Percentiles rank a stretch among this genome's conserved stretches.
phyloP scores from a whole-genome alignment of 805 yeast species.

The Blastobotrys muscicola region DNA sequence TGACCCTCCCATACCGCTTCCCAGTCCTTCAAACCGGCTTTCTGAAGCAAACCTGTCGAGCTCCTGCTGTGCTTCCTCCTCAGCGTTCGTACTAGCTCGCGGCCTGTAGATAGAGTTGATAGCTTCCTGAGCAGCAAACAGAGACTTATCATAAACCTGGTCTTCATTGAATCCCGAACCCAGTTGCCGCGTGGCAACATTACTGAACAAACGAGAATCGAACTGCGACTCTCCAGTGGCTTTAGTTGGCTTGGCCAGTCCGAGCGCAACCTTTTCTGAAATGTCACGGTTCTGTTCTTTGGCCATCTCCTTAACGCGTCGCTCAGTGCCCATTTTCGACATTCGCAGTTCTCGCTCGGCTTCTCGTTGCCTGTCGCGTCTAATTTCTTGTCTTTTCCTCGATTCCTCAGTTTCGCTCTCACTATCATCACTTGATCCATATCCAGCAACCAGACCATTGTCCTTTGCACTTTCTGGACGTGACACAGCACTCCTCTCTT shows the following conservation, averaged over 20 bases:
- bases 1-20: constrained; percentile 14
- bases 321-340: constrained; percentile 38
- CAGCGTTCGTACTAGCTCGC: constrained; percentile 23
- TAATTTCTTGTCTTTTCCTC: constrained; percentile 30
- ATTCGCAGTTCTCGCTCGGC: constrained; percentile 39
- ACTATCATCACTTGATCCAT: background rate
- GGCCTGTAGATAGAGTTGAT: constrained; percentile 42
- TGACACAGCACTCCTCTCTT: constrained; percentile 21
- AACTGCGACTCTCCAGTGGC: constrained; percentile 35
- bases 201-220: constrained; percentile 50
- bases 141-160: constrained; percentile 49
- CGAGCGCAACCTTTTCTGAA: constrained; percentile 46
- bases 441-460: background rate
- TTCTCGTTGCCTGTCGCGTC: constrained; percentile 37
- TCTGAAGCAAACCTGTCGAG: constrained; percentile 18
- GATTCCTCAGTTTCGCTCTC: constrained; percentile 21
- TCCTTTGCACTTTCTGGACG: background rate
- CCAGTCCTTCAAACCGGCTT: constrained; percentile 23
- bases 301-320: constrained; percentile 35
- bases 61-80: constrained; percentile 17
- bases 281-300: constrained; percentile 40
- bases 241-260: constrained; percentile 35
- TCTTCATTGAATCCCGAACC: constrained; percentile 29
- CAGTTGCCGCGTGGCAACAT: constrained; percentile 30
- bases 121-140: constrained; percentile 46